These are phyloP conservation scores for Sporothrix mexicana DNA, from an alignment of 2,329 filamentous ascomycete genomes.

Conservation along the genomic window DNA sequence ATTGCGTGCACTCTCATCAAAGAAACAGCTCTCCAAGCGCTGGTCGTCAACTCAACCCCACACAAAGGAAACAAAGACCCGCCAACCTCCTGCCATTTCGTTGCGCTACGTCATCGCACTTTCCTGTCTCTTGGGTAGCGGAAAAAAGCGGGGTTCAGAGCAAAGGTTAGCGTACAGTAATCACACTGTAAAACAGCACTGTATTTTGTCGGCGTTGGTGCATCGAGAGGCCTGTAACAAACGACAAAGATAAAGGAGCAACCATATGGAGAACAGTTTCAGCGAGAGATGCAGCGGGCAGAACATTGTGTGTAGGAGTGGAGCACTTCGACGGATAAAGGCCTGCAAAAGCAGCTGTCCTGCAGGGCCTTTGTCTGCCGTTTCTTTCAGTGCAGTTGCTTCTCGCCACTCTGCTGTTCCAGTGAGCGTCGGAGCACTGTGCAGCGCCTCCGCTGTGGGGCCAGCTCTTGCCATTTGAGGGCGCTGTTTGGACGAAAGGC, in stretches of 20 bases:
- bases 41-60: background rate
- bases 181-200: background rate
- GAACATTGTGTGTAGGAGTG: slow-evolving; percentile 1
- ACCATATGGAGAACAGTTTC: slow-evolving; percentile 29
- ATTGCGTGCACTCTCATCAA: slow-evolving; percentile 3
- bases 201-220: slow-evolving; percentile 7
- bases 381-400: background rate
- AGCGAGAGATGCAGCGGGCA: slow-evolving; percentile 37
- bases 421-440: slow-evolving; percentile 24
- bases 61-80: slow-evolving; percentile 17
- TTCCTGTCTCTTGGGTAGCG: background rate
- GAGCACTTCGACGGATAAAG: slow-evolving; percentile 27
- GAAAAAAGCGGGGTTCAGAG: slow-evolving; percentile 7
- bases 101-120: slow-evolving; percentile 22
- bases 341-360: slow-evolving; percentile 4
- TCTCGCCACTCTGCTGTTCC: background rate
- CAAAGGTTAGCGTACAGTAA: background rate
- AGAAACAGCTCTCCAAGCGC: background rate
- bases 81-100: background rate
- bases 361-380: background rate
- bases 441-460: background rate
- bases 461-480: background rate
- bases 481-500: background rate
- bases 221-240: background rate
- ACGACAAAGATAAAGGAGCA: slow-evolving; percentile 1